phyloP scores from a whole-genome alignment of 805 yeast species.

The Candida stauntonica region DNA sequence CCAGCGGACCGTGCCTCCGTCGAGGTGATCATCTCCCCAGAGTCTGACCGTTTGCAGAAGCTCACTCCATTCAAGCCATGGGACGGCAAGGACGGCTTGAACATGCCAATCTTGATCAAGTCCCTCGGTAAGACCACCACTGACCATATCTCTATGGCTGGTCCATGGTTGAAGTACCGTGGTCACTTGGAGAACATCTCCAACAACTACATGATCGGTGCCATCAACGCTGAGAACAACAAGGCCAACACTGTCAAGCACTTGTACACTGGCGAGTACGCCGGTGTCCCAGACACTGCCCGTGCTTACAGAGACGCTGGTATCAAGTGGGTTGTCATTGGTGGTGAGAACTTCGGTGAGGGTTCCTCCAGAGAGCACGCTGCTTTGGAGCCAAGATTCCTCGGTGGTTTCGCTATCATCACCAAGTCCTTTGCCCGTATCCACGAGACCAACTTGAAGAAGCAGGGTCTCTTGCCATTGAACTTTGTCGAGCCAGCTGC shows the following conservation, averaged over 20 bases:
- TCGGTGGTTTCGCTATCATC: conserved; percentile 97
- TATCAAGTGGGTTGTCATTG: conserved; percentile 93
- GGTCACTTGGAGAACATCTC: conserved; percentile 99
- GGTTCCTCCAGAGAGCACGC: conserved; percentile 99
- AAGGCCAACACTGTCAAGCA: conserved; percentile 90
- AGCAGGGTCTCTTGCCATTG: conserved; percentile 97
- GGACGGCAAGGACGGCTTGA: conserved; percentile 91
- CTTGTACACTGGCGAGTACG: conserved; percentile 86
- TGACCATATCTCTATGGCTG: conserved; percentile 99
- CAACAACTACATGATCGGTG: conserved; percentile 99
- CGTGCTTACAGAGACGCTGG: conserved; percentile 92
- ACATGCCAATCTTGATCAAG: conserved; percentile 92
- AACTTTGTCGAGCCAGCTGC: conserved; percentile 86
- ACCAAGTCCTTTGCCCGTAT: conserved; percentile 98
- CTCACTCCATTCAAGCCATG: conserved; percentile 92
- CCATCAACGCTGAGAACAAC: conserved; percentile 92
- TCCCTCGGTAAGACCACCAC: conserved; percentile 98
- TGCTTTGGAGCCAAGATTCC: conserved; percentile 98
- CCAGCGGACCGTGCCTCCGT: conserved; percentile 80
- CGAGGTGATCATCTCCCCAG: conserved; percentile 74
- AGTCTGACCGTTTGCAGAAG: conserved; percentile 92
- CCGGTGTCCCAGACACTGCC: conserved; percentile 96
- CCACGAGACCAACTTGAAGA: conserved; percentile 96
- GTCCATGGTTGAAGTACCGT: conserved; percentile 99
- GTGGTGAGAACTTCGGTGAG: conserved; percentile 99